Evolutionary conservation across 345 rosid species (phyloP), one percentile per base, ranked within the genome.

Genomic region (Eucalyptus shirleyi): DNA sequence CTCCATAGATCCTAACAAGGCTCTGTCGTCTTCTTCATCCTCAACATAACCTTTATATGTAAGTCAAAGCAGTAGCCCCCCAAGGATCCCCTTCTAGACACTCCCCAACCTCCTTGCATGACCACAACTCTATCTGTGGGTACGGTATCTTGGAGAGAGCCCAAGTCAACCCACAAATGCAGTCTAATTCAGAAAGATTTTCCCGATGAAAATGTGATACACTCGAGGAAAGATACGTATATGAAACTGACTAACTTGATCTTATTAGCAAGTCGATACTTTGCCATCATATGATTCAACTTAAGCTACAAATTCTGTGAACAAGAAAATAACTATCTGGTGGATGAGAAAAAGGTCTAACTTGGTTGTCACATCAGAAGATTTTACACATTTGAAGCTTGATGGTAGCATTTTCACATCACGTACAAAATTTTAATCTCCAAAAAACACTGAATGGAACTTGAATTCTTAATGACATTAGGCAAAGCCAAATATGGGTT

Each of bases 51-150:
- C 97, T 94, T 98, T 98, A 92, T 97, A 98, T 86, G 99, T 98
- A 86, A 98, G 96, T 89, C 99, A 95, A 90, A 98, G 96, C 53
- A 96, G 91, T 89, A 98, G 90, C 93, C 98, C 87, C 99, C 99
- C 40, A 95, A 88, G 90, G 98, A 94, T 45, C 98, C 92, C 90
- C 95, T 96, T 86, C 96, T 88, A 37, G 95, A 94, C 72, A 94
- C 87, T 93, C 96, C 96, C 99, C 97, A 96, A 55, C 97, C 96
- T 86, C 97, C 96, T 94, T 77, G 93, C 92, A 98, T 87, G 89
- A 81, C 94, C 91, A 96, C 96, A 86, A 96, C 91, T 93, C 93
- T 95, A 90, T 98, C 97, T 85, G 97, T 94, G 87, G 99, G 99
- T 87, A 98, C 99, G 72, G 99, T 98, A 93, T 96, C 99, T 90